phyloP scores from a whole-genome alignment of 495 filamentous ascomycete species.

The Hypoxylon subgilvum region DNA sequence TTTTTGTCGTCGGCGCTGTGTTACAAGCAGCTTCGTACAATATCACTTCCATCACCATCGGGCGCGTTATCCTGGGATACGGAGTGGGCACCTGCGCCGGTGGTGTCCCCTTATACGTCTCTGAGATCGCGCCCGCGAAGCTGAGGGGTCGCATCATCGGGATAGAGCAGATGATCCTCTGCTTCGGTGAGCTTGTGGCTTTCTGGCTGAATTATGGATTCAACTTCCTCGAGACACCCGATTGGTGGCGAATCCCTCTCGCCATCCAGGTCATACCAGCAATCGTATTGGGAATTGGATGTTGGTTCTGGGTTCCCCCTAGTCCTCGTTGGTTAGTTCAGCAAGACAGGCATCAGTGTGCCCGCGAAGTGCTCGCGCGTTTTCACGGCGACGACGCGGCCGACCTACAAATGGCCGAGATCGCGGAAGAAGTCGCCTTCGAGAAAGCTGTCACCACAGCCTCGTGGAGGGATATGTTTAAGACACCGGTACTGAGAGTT shows the following conservation, averaged over 20 bases:
- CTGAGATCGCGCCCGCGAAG: conserved; percentile 59
- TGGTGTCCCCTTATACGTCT: conserved; percentile 51
- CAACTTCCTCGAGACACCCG: conserved; percentile 38
- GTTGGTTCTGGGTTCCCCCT: conserved; percentile 57
- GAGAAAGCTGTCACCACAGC: conserved; percentile 35
- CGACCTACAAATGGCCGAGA: conserved; percentile 57
- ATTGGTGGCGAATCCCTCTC: conserved; percentile 62
- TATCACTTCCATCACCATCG: conserved; percentile 56
- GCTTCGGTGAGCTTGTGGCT: conserved; percentile 54
- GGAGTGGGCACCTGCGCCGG: conserved; percentile 62
- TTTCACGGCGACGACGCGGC: conserved; percentile 51
- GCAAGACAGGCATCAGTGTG: conserved; percentile 52
- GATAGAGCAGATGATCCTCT: conserved; percentile 59
- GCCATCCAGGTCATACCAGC: conserved; percentile 56
- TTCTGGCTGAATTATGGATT: conserved; percentile 59
- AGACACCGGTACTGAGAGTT: conserved; percentile 37
- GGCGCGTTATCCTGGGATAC: conserved; percentile 58
- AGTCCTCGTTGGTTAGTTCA: conserved; percentile 63
- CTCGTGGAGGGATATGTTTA: conserved; percentile 34
- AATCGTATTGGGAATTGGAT: conserved; percentile 49
- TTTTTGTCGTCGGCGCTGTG: conserved; percentile 56
- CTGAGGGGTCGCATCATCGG: conserved; percentile 53
- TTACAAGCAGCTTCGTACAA: conserved; percentile 54
- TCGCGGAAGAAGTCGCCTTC: conserved; percentile 32
- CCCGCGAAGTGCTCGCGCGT: conserved; percentile 52